Base-by-base conservation (phyloP, 2,329 filamentous ascomycete species). In the Cytospora mali region DNA sequence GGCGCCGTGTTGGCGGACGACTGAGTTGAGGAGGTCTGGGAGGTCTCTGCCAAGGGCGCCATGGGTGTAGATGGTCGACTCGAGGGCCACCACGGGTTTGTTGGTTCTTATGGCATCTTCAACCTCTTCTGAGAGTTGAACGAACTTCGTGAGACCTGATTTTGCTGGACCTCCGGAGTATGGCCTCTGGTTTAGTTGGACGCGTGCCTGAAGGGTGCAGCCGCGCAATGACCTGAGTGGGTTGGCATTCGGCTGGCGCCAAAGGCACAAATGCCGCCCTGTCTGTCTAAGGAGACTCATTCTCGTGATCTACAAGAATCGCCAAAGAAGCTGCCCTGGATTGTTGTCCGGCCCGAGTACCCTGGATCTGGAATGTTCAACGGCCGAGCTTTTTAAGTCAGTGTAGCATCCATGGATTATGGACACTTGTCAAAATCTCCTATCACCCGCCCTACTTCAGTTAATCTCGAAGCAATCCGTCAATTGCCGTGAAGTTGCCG, bases 31-130 rank as follows among this genome's bases (percentile, higher is more conserved):
- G 53, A 89, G 21, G 27, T 33, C 42, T 4, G 64, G 84, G 23
- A 86, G 78, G 52, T 84, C 81, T 35, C 87, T 84, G n/a, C 92
- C 91, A 16, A 99, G 81, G 25, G 90, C 88, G 48, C 93, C 93
- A 77, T 99, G 95, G 1, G 95, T 99, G 76, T 99, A 98, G 69
- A 99, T 98, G 5, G 95, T 97, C 2, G 92, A 93, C 76, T 99
- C 95, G 5, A 99, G 83, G 18, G 94, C 95, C 13, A 99, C 93
- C 4, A 99, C 88, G 0, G 95, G 94, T 70, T 87, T 88, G 62
- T 88, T 87, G 14, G 86, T 84, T 49, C 85, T 81, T 54, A 97
- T 75, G 46, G 93, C 94, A 72, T 92, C 87, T 58, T 82, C 80
- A 14, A 99, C 89, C 75, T 98, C 94, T 56, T 94, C 89, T 1